phyloP scores from a whole-genome alignment of 805 yeast species.

The Maudiozyma barnettii region DNA sequence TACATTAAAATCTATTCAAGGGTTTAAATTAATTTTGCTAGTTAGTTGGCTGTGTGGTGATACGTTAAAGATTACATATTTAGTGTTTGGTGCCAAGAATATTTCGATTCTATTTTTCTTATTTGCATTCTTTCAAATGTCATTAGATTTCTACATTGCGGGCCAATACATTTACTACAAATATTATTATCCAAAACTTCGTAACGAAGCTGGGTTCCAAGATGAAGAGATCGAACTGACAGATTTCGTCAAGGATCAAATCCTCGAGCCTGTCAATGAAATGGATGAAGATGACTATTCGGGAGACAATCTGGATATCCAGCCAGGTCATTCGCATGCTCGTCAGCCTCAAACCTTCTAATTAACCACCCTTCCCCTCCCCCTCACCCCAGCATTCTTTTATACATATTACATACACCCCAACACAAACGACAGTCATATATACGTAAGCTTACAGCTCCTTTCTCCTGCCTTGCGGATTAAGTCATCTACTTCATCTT shows the following conservation, averaged over 20 bases:
- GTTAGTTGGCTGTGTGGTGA: slow-evolving; percentile 89
- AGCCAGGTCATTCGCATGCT: background rate
- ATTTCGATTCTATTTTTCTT: slow-evolving; percentile 54
- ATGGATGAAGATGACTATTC: background rate
- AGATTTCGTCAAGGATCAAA: background rate
- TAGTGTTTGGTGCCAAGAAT: slow-evolving; percentile 66
- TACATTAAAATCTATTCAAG: slow-evolving; percentile 59
- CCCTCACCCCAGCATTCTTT: background rate
- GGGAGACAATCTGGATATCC: background rate
- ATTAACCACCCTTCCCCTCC: background rate
- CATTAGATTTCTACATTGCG: slow-evolving; percentile 61
- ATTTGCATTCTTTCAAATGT: slow-evolving; percentile 72
- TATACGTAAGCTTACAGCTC: no score
- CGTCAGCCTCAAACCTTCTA: background rate
- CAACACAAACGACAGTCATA: no score
- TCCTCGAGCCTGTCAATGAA: background rate
- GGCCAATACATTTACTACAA: slow-evolving; percentile 62
- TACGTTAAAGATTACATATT: slow-evolving; percentile 61
- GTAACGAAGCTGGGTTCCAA: slow-evolving; percentile 7
- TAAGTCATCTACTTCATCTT: no score
- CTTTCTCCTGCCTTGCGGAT: no score
- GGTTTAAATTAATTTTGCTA: slow-evolving; percentile 66
- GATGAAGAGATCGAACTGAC: slow-evolving; percentile 3
- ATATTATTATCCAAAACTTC: slow-evolving; percentile 25
- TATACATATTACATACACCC: no score